These are phyloP conservation scores for Fusarium lyarnte DNA, from an alignment of 2,329 filamentous ascomycete genomes.

Conservation along the genomic window DNA sequence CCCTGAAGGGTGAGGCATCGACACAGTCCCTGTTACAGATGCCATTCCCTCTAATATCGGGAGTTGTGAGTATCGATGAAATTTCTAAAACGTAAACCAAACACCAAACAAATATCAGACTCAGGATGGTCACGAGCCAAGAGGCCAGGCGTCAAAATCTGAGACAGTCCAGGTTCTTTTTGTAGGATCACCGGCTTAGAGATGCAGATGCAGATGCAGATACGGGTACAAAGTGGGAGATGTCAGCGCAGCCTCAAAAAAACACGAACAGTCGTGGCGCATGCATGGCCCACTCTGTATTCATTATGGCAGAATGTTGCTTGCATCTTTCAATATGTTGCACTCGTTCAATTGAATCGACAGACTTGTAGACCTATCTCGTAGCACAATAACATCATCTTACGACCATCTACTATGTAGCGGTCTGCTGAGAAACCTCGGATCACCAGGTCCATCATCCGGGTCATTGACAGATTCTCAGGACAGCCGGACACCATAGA, in stretches of 20 bases:
- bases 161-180: slow-evolving; percentile 16
- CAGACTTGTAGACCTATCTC: neutral
- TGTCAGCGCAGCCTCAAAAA: slow-evolving; percentile 25
- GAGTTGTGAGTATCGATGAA: neutral
- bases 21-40: slow-evolving; percentile 22
- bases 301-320: neutral
- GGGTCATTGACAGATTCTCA: slow-evolving; percentile 13
- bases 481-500: neutral
- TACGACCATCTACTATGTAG: slow-evolving; percentile 12
- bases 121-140: slow-evolving; percentile 17
- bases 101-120: slow-evolving; percentile 9
- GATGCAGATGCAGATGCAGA: neutral
- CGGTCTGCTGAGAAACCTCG: slow-evolving; percentile 34
- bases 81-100: slow-evolving; percentile 7
- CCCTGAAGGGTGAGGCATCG: slow-evolving; percentile 2
- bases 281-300: slow-evolving; percentile 13
- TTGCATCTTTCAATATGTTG: slow-evolving; percentile 5
- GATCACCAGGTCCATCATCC: slow-evolving; percentile 20
- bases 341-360: slow-evolving; percentile 7
- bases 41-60: neutral
- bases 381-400: slow-evolving; percentile 12
- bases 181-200: neutral
- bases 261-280: slow-evolving; percentile 28
- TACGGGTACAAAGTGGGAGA: neutral
- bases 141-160: slow-evolving; percentile 18